Evolutionary conservation across 148 eudicot species (phyloP).

Genomic region (Rheum nobile): DNA sequence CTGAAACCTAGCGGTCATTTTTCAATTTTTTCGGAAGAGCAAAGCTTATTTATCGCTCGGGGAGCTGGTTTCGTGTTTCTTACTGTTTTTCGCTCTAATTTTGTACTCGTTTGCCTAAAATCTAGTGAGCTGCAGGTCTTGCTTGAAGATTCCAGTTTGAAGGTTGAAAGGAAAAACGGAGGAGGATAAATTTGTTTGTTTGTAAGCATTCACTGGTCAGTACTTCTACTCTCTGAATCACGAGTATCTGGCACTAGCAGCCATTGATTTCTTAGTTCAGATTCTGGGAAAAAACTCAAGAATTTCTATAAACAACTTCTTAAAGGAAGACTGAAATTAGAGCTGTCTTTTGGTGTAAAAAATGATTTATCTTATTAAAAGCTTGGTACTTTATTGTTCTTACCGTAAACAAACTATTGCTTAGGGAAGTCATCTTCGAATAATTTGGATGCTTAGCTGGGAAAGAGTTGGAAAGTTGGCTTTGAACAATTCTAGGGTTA

Average conservation of each 20-base stretch:
- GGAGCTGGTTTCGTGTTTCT: background rate
- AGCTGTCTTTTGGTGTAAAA: slow-evolving; percentile 1
- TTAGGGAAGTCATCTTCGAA: slow-evolving; percentile 2
- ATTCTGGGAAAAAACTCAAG: background rate
- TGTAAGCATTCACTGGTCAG: background rate
- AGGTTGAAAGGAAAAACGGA: background rate
- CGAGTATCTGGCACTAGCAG: background rate
- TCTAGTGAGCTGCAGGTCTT: background rate
- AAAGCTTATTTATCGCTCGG: background rate
- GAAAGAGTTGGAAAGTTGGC: background rate
- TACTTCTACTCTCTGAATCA: background rate
- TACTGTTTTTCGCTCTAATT: background rate
- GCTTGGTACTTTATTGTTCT: background rate
- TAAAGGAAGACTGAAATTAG: background rate
- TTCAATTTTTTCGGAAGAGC: background rate
- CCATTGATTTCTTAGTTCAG: background rate
- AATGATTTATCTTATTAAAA: background rate
- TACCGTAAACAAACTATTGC: background rate
- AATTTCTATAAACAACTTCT: background rate
- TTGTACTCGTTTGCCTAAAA: background rate
- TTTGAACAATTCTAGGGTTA: slow-evolving; percentile 7
- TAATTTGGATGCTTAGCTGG: background rate
- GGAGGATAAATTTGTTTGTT: background rate
- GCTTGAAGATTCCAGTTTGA: background rate
- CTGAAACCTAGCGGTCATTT: background rate